Evolutionary conservation across 495 filamentous ascomycete genomes (phyloP).

Genomic region (Neurospora sp.): DNA sequence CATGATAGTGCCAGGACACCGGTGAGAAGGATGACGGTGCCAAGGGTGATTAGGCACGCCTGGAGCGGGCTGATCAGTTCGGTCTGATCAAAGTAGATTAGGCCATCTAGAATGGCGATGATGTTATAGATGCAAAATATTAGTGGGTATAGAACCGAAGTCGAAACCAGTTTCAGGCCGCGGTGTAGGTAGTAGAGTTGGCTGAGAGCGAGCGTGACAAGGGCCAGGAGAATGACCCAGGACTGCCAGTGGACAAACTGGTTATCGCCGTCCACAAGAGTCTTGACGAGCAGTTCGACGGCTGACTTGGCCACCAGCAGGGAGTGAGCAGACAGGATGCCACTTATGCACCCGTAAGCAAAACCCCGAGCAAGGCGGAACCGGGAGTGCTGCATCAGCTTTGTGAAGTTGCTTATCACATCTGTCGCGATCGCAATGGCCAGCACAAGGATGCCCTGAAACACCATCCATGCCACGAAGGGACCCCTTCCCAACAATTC

Average conservation of each 20-base stretch:
- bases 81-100: slow-evolving; percentile 93
- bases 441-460: slow-evolving; percentile 61
- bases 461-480: slow-evolving; percentile 88
- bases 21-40: slow-evolving; percentile 72
- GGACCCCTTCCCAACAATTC: slow-evolving; percentile 58
- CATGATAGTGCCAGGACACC: slow-evolving; percentile 91
- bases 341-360: slow-evolving; percentile 80
- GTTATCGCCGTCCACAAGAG: slow-evolving; percentile 75
- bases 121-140: slow-evolving; percentile 99
- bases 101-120: slow-evolving; percentile 90
- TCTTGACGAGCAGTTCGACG: slow-evolving; percentile 91
- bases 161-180: slow-evolving; percentile 87
- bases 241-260: slow-evolving; percentile 97
- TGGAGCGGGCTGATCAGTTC: slow-evolving; percentile 64
- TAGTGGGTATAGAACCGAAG: slow-evolving; percentile 91
- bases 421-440: slow-evolving; percentile 56
- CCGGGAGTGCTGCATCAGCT: slow-evolving; percentile 43
- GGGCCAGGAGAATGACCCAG: slow-evolving; percentile 81
- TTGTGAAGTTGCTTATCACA: slow-evolving; percentile 37
- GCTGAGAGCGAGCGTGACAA: slow-evolving; percentile 72
- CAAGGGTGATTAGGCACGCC: slow-evolving; percentile 76
- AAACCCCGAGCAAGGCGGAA: slow-evolving; percentile 80
- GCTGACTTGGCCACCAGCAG: slow-evolving; percentile 93
- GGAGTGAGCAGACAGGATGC: slow-evolving; percentile 86
- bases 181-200: slow-evolving; percentile 94